These are phyloP conservation scores for Serendipita sp. DNA, from an alignment of 768 basidiomycete species.

Conservation along the genomic window DNA sequence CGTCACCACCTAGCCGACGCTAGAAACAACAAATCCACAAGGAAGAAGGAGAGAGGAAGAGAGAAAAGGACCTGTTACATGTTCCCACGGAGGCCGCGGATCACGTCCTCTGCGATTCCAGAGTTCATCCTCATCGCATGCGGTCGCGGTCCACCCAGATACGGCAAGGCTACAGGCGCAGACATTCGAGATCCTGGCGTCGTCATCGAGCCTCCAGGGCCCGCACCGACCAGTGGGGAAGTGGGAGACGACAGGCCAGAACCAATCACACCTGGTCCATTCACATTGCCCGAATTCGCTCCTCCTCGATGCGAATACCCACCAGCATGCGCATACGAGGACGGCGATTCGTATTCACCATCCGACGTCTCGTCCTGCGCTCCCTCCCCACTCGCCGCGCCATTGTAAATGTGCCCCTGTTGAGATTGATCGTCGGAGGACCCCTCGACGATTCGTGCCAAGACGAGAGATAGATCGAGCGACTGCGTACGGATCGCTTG, in stretches of 20 bases:
- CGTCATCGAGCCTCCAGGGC: neutral
- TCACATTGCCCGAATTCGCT: too few relatives aligned
- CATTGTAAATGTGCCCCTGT: too few relatives aligned
- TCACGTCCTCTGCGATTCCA: constrained; percentile 4
- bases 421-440: neutral
- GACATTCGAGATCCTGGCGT: neutral
- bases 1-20: too few relatives aligned
- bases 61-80: too few relatives aligned
- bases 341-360: constrained; percentile 1
- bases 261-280: neutral
- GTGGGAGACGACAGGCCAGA: too few relatives aligned
- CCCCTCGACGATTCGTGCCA: constrained; percentile 60
- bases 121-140: constrained; percentile 6
- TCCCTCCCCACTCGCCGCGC: neutral
- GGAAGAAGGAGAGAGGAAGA: too few relatives aligned
- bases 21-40: too few relatives aligned
- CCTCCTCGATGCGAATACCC: neutral
- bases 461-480: constrained; percentile 71
- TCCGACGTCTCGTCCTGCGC: neutral
- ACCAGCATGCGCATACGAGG: neutral
- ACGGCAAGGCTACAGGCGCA: neutral
- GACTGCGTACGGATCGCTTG: constrained; percentile 79
- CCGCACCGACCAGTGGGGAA: neutral
- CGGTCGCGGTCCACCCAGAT: neutral
- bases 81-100: neutral